Evolutionary conservation across 352 stramenopile species (phyloP), one percentile per base, ranked within the genome.

Genomic region (Phytophthora sp.): DNA sequence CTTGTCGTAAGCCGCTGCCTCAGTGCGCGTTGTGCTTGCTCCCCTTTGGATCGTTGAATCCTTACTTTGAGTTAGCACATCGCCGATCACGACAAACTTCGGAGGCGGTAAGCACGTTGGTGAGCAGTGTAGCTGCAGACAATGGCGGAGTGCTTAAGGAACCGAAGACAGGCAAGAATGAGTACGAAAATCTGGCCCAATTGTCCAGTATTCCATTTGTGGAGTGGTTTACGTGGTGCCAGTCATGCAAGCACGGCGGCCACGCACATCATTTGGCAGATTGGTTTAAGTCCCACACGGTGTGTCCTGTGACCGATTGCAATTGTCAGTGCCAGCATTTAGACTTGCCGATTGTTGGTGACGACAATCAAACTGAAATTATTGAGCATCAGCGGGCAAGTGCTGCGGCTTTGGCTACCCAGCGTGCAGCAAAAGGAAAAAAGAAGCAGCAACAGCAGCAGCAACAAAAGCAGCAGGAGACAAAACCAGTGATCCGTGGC

Each of bases 161-260:
- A 28, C 76, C 82, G 0, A 58, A 74, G n/a, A 56, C 56, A 7
- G 56, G 66, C 10, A 85, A 90, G 57, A 75, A 69, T 26, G 77
- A 90, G 68, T 84, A 92, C 50, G 88, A 97, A 45, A 94, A 90
- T 55, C 80, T 98, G 27, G 84, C 79, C 18, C 91, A 96, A 43
- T 70, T 98, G 5, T 95, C 91, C 5, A 97, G 84, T 59, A 94
- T 98, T 49, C 93, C 93, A 38, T 98, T 98, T 63, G 91, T 96
- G 11, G 92, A 98, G 74, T 98, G 92, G 92, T 98, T 97, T 67
- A 98, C 91, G 17, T 98, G 95, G 95, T 98, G 94, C 52, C 92
- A 97, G 72, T 84, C 84, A 8, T 96, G 88, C 61, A 94, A 94
- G 64, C 88, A 96, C 53, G 87, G 88, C 23, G 93, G 92, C 13